Evolutionary conservation across 2,329 filamentous ascomycete species (phyloP).

Genomic region (Rhynchosporium secalis): DNA sequence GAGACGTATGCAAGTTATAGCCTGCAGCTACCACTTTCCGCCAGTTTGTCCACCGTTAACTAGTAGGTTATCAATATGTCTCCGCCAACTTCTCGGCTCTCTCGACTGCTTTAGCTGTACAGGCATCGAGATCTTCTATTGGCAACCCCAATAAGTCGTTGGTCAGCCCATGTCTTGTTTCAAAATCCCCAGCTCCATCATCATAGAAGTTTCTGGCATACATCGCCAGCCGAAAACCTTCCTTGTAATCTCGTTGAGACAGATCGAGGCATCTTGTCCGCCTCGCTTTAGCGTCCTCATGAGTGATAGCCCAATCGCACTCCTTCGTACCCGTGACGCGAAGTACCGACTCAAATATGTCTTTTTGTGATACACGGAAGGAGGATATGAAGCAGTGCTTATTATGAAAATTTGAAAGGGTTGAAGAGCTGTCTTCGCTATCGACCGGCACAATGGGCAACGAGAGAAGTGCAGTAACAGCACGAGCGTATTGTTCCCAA

Average conservation of each 20-base stretch:
- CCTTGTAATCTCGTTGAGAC: conserved; percentile 20
- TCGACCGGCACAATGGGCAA: not conserved
- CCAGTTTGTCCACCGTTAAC: not conserved
- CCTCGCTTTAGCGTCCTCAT: conserved; percentile 15
- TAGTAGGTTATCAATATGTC: not conserved
- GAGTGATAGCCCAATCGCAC: conserved; percentile 28
- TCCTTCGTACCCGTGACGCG: conserved; percentile 29
- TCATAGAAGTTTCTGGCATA: conserved; percentile 27
- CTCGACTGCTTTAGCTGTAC: conserved; percentile 24
- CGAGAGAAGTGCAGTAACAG: not conserved
- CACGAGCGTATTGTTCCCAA: conserved; percentile 43
- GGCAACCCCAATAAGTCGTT: conserved; percentile 27
- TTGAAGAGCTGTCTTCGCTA: not conserved
- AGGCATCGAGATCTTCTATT: conserved; percentile 28
- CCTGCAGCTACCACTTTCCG: too few relatives aligned
- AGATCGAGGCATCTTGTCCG: conserved; percentile 22
- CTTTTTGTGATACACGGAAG: conserved; percentile 50
- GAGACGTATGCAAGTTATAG: too few relatives aligned
- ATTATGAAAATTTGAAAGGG: conserved; percentile 38
- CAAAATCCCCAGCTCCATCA: conserved; percentile 24
- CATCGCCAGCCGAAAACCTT: conserved; percentile 25
- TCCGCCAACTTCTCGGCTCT: conserved; percentile 7
- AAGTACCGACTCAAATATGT: conserved; percentile 46
- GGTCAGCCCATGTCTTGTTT: conserved; percentile 14
- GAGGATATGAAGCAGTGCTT: conserved; percentile 46